These are phyloP conservation scores for Globisporangium parvum DNA, from an alignment of 352 stramenopile species.

Conservation along the genomic window DNA sequence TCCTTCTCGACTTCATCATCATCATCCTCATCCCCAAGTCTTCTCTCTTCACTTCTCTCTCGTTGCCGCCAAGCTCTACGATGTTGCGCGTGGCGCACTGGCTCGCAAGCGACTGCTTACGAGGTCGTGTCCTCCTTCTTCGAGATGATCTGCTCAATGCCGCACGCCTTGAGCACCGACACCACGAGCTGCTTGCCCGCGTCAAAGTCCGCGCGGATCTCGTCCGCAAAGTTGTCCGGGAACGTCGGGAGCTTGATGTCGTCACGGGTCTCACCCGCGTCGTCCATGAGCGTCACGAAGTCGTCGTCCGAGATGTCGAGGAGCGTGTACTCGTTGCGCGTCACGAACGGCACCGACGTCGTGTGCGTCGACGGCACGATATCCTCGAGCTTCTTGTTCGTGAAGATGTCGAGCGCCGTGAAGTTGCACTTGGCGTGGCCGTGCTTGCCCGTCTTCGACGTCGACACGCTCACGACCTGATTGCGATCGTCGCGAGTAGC, in stretches of 20 bases:
- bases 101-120: conserved; percentile 5
- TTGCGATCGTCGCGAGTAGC: background rate
- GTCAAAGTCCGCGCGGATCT: conserved; percentile 96
- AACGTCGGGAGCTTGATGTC: conserved; percentile 96
- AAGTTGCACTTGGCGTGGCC: conserved; percentile 99
- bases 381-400: conserved; percentile 99
- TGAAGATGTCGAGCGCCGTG: conserved; percentile 99
- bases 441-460: conserved; percentile 99
- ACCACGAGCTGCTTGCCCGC: conserved; percentile 95
- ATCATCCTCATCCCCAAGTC: background rate
- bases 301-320: conserved; percentile 98
- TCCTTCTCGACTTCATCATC: background rate
- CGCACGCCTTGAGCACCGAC: conserved; percentile 95
- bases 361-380: conserved; percentile 99
- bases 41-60: background rate
- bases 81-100: background rate
- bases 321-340: conserved; percentile 95
- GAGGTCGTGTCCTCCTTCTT: conserved; percentile 92
- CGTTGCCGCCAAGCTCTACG: background rate
- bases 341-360: conserved; percentile 97
- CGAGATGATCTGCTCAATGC: conserved; percentile 96
- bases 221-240: conserved; percentile 93
- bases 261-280: conserved; percentile 95
- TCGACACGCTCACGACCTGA: conserved; percentile 92
- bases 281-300: conserved; percentile 98